Conservation (phyloP, 2,329 filamentous ascomycete species). For the Xylariaceae sp. region DNA sequence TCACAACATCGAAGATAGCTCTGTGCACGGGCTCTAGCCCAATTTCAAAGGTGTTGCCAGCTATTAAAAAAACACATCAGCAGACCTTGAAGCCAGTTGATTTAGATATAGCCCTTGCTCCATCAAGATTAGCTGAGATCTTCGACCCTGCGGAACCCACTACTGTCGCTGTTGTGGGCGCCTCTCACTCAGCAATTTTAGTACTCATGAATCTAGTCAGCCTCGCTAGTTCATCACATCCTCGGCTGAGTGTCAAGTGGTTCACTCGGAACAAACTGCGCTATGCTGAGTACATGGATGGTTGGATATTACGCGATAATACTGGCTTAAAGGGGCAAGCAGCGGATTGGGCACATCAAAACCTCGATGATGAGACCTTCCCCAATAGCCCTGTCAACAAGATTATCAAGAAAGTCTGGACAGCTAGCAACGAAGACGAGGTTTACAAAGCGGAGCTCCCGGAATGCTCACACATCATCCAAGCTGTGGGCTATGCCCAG, state of each 20-base stretch:
- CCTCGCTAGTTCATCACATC: constrained; percentile 57
- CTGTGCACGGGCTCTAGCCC: constrained; percentile 65
- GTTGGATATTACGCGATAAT: constrained; percentile 69
- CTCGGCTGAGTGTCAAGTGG: constrained; percentile 63
- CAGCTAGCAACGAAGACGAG: constrained; percentile 49
- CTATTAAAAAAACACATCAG: constrained; percentile 33
- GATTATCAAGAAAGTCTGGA: constrained; percentile 54
- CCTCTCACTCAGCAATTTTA: constrained; percentile 67
- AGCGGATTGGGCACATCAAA: constrained; percentile 62
- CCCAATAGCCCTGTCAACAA: constrained; percentile 51
- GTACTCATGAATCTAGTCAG: constrained; percentile 66
- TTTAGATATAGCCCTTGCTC: constrained; percentile 62
- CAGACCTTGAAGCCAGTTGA: constrained; percentile 47
- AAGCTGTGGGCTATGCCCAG: constrained; percentile 64
- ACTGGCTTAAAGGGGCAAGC: constrained; percentile 68
- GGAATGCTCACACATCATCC: constrained; percentile 57
- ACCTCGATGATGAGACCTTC: constrained; percentile 60
- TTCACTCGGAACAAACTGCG: constrained; percentile 65
- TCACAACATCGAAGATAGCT: constrained; percentile 52
- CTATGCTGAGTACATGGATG: constrained; percentile 66
- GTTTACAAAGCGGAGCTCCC: constrained; percentile 54
- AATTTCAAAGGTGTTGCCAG: constrained; percentile 50
- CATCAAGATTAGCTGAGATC: constrained; percentile 51
- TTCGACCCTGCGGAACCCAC: constrained; percentile 45
- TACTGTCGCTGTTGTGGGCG: constrained; percentile 64